Evolutionary conservation across 345 rosid genomes (phyloP), one percentile per base, ranked within the genome.

Genomic region (Lumnitzera littorea): DNA sequence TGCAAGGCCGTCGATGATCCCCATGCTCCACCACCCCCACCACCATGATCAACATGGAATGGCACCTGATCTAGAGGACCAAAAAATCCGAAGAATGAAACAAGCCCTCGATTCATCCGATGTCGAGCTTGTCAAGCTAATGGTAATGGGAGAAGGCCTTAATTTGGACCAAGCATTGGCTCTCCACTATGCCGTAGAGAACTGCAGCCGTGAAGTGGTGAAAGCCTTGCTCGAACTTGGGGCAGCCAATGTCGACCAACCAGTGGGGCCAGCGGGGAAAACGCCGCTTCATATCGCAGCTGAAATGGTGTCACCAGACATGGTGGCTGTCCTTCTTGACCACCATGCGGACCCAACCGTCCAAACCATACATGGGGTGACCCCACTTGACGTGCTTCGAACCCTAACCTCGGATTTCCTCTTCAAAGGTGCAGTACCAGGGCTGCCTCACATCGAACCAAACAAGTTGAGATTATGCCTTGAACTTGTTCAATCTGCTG

Each of bases 381-480:
- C 96, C 36, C 99, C 99, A 3, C 74, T 95, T 4, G 99, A 95
- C 72, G 82, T 91, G 52, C 88, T 95, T n/a, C 67, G 96, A 70
- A 95, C 89, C 70, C 84, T 95, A 71, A 95, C 99, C 13, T 91
- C 99, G 0, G 98, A 95, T 78, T 95, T 95, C 83, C 84, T 95
- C 80, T 95, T 91, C 80, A 95, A 95, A 76, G 99, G 97, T 70
- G 97, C 96, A 16, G 88, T 95, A 31, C 99, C 98, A 7, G 99
- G 96, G 69, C 55, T 91, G 36, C 81, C 87, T 51, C 99, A 95
- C 67, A 84, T 95, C 31, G 99, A 95, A 53, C 99, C 96, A 0
- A 95, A 91, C 70, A 91, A 95, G 77, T 85, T 95, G 0, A 76
- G 99, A 74, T 83, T 95, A 48, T 95, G 99, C 63, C 88, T 95